Conservation (phyloP, 2,329 filamentous ascomycete genomes). For the Parafenestella ontariensis region DNA sequence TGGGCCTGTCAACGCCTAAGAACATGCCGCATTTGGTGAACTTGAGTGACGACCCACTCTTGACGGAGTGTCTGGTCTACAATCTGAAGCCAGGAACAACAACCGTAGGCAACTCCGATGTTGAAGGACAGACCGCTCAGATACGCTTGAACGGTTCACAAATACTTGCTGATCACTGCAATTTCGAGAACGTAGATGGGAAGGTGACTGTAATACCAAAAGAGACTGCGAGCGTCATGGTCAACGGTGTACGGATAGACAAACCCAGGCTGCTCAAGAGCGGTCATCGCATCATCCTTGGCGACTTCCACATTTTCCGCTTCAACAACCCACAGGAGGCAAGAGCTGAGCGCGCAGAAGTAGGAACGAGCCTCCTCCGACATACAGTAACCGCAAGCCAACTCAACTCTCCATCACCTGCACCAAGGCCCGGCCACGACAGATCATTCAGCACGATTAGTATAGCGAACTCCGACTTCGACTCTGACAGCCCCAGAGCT, state of each 20-base stretch:
- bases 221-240: conserved; percentile 96
- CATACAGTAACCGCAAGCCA: conserved; percentile 75
- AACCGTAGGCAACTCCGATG: conserved; percentile 92
- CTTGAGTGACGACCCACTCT: conserved; percentile 78
- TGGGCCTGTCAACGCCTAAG: conserved; percentile 94
- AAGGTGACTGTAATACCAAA: conserved; percentile 89
- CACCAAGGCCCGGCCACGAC: conserved; percentile 72
- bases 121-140: conserved; percentile 76
- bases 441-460: conserved; percentile 71
- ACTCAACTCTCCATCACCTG: conserved; percentile 70
- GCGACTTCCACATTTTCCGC: conserved; percentile 97
- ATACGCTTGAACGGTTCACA: conserved; percentile 93
- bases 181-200: conserved; percentile 91
- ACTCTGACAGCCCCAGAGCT: conserved; percentile 73
- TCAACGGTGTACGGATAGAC: conserved; percentile 89
- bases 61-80: conserved; percentile 96
- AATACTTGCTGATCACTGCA: conserved; percentile 91
- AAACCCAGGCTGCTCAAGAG: conserved; percentile 87
- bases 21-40: conserved; percentile 99
- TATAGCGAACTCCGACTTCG: conserved; percentile 77
- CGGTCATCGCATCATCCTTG: conserved; percentile 92
- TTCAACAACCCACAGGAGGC: conserved; percentile 99
- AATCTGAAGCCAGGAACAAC: conserved; percentile 96
- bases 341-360: conserved; percentile 86
- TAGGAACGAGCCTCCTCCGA: conserved; percentile 76